A percentile compares a stretch with the other conserved stretches of the same genome.
Evolutionary conservation across 768 basidiomycete species (phyloP).

Genomic region (Lactarius evosmus): DNA sequence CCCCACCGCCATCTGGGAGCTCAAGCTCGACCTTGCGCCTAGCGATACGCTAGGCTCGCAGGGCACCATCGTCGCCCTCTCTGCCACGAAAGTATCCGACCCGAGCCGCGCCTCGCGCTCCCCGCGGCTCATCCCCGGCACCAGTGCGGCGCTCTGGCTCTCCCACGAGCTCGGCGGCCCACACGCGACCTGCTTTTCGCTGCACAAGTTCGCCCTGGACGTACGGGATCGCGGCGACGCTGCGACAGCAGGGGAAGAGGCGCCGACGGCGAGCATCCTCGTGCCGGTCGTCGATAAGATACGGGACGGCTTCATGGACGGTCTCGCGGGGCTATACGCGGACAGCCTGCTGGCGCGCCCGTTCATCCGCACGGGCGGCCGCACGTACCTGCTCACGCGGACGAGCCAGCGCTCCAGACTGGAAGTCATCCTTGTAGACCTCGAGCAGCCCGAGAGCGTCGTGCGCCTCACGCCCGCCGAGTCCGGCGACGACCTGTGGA

Average conservation of each 20-base stretch:
- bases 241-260: not conserved
- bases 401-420: slow-evolving; percentile 30
- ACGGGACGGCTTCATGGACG: slow-evolving; percentile 18
- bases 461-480: slow-evolving; percentile 19
- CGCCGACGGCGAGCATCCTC: slow-evolving; percentile 16
- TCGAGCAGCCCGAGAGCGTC: slow-evolving; percentile 24
- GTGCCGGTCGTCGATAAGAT: slow-evolving; percentile 27
- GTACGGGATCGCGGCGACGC: not conserved
- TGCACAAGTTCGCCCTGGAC: slow-evolving; percentile 29
- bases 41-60: not conserved
- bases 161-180: slow-evolving; percentile 34
- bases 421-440: slow-evolving; percentile 28
- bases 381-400: slow-evolving; percentile 24
- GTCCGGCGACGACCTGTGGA: slow-evolving; percentile 23
- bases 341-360: slow-evolving; percentile 31
- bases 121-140: slow-evolving; percentile 26
- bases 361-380: slow-evolving; percentile 27
- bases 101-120: slow-evolving; percentile 24
- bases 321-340: slow-evolving; percentile 37
- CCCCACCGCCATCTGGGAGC: slow-evolving; percentile 31
- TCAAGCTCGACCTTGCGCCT: slow-evolving; percentile 23
- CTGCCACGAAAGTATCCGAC: slow-evolving; percentile 19
- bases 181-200: slow-evolving; percentile 33
- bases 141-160: slow-evolving; percentile 31
- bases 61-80: slow-evolving; percentile 2